These are phyloP conservation scores for Ophiostoma sp. DNA, from an alignment of 2,329 filamentous ascomycete genomes.

Conservation along the genomic window DNA sequence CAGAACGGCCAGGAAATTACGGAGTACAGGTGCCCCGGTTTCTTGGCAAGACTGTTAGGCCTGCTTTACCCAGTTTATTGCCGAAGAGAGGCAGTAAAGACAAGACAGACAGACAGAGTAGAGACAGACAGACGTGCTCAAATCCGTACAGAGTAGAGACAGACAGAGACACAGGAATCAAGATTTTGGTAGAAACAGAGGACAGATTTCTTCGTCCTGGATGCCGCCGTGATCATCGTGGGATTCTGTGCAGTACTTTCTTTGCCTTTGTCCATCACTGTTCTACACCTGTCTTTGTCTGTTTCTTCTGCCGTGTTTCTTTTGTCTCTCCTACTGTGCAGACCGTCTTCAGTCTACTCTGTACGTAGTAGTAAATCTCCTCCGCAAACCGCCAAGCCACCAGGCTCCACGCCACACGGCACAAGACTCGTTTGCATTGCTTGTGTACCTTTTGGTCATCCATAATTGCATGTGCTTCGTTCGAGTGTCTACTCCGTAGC, in stretches of 20 bases:
- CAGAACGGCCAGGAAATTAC: slow-evolving; percentile 3
- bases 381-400: slow-evolving; percentile 8
- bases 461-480: not conserved
- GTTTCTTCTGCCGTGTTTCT: not conserved
- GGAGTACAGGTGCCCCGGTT: not conserved
- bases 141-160: not conserved
- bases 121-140: not conserved
- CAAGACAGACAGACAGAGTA: not conserved
- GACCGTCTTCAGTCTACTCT: not conserved
- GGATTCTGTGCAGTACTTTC: not conserved
- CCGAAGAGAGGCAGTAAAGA: not conserved
- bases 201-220: not conserved
- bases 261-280: not conserved
- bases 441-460: not conserved
- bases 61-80: not conserved
- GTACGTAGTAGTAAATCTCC: not conserved
- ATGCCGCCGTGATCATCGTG: not conserved
- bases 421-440: not conserved
- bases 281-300: not conserved
- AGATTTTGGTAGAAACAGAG: not conserved
- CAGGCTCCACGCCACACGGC: not conserved
- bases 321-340: not conserved
- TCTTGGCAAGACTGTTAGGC: not conserved
- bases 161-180: not conserved
- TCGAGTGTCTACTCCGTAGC: too few species aligned